Evolutionary conservation across 129 eudicot species (phyloP), one percentile per base, ranked within the genome.

Genomic region (Mikania micrantha): DNA sequence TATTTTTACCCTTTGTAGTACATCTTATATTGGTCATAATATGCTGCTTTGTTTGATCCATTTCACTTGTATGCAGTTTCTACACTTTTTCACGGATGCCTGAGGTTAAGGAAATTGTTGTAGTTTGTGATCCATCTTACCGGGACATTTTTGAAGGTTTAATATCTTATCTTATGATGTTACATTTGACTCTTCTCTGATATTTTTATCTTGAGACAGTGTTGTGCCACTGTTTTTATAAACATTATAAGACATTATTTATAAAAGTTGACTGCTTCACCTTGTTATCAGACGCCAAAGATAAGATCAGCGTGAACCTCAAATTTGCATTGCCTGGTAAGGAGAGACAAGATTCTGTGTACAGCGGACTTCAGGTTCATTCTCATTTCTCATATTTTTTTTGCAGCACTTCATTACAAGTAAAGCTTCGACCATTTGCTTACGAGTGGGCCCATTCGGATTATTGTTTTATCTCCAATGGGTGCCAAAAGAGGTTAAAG

Each of bases 101-200:
- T 40, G 88, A 94, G 76, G 94, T 94, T 65, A 94, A 83, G 81
- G 99, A 94, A 78, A 90, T 94, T 36, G 80, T 94, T 73, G 99
- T 94, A n/a, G 99, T 94, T 67, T 94, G 99, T 65, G 97, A 94
- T 83, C 97, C 99, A 70, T 90, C 95, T 47, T 94, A 94, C 80
- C 80, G 66, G 71, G 97, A 87, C 81, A 87, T 94, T 40, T 94
- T 94, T 80, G 87, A 86, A 94, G 99, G 99, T 94, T 75, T 49
- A 70, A 41, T 35, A 10, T 67, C 47, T 19, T 44, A 15, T 12
- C 35, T 5, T 67, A 36, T 16, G 11, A 31, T 39, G 34, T 24
- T 31, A 0, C 21, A 32, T 59, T 21, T 1, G 41, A n/a, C 42
- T 15, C 57, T 21, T 60, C 40, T 35, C 15, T 45, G 4, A 35